phyloP scores from a whole-genome alignment of 768 basidiomycete species.

The Russula lepida region DNA sequence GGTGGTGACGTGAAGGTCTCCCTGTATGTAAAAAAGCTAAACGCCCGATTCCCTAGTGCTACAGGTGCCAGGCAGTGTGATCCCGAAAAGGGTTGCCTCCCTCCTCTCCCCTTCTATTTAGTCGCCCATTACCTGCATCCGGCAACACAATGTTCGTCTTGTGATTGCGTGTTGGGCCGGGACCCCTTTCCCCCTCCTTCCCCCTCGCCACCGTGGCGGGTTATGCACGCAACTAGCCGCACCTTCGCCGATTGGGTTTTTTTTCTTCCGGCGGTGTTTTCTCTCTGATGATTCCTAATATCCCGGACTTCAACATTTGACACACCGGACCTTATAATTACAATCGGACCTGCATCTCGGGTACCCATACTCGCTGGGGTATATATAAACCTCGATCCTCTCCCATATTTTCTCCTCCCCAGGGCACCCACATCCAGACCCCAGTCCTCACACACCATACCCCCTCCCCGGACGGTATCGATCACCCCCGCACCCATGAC shows the following conservation, averaged over 20 bases:
- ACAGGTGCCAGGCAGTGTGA: conserved; percentile 14
- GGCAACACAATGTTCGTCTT: conserved; percentile 14
- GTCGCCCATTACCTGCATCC: conserved; percentile 13
- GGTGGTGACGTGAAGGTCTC: conserved; percentile 11
- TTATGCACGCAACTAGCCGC: conserved; percentile 4
- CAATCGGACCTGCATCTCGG: conserved; percentile 8
- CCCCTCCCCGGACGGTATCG: not conserved
- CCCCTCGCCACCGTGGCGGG: conserved; percentile 9
- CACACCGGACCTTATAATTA: conserved; percentile 16
- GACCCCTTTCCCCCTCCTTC: conserved; percentile 1
- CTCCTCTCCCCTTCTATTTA: conserved; percentile 9
- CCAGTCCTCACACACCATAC: not conserved
- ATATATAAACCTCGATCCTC: conserved; percentile 9
- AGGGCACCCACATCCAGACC: not conserved
- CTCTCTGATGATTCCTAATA: conserved; percentile 17
- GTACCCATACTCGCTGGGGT: not conserved
- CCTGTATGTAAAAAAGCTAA: conserved; percentile 17
- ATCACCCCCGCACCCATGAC: not conserved
- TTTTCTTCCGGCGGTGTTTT: not conserved
- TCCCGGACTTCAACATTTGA: conserved; percentile 14
- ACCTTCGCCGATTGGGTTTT: conserved; percentile 13
- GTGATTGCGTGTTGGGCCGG: conserved; percentile 12
- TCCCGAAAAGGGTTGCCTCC: conserved; percentile 8
- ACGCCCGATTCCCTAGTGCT: conserved; percentile 11
- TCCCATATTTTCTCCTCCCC: not conserved